Conservation (phyloP, 2,329 filamentous ascomycete genomes). For the Paraconiothyrium sp. region DNA sequence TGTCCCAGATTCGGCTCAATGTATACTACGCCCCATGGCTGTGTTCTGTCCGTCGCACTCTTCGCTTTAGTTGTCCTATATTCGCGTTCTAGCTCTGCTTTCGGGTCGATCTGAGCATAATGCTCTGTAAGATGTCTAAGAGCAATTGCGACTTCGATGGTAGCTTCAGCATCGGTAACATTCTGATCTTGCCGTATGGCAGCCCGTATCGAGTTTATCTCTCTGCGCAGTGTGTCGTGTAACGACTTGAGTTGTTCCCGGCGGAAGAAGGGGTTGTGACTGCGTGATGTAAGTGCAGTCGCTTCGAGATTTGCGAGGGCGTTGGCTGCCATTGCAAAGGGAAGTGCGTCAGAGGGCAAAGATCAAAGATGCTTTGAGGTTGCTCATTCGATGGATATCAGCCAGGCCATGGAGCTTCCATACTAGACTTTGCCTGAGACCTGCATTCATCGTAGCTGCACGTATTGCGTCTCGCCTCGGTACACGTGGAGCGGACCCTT, state of each 20-base stretch:
- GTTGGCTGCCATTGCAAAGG: slow-evolving; percentile 15
- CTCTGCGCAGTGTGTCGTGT: slow-evolving; percentile 50
- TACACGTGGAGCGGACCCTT: not conserved
- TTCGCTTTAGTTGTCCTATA: slow-evolving; percentile 54
- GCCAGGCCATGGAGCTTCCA: not conserved
- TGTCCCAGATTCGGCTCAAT: slow-evolving; percentile 58
- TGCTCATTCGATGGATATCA: not conserved
- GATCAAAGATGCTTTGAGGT: not conserved
- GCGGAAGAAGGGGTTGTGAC: slow-evolving; percentile 57
- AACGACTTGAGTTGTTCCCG: slow-evolving; percentile 58
- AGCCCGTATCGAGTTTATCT: slow-evolving; percentile 48
- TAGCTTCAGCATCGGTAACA: slow-evolving; percentile 49
- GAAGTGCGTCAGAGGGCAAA: not conserved
- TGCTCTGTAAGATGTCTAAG: slow-evolving; percentile 52
- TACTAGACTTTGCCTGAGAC: not conserved
- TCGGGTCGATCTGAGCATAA: slow-evolving; percentile 53
- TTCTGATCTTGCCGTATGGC: slow-evolving; percentile 55
- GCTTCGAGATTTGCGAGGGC: slow-evolving; percentile 47
- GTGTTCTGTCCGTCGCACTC: slow-evolving; percentile 47
- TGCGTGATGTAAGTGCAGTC: slow-evolving; percentile 57
- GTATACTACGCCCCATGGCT: slow-evolving; percentile 56
- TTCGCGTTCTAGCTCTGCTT: slow-evolving; percentile 52
- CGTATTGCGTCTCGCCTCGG: not conserved
- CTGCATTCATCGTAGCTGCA: not conserved
- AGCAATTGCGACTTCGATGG: slow-evolving; percentile 54